These are phyloP conservation scores for Aciculosporium take DNA, from an alignment of 2,329 filamentous ascomycete species.

Conservation along the genomic window DNA sequence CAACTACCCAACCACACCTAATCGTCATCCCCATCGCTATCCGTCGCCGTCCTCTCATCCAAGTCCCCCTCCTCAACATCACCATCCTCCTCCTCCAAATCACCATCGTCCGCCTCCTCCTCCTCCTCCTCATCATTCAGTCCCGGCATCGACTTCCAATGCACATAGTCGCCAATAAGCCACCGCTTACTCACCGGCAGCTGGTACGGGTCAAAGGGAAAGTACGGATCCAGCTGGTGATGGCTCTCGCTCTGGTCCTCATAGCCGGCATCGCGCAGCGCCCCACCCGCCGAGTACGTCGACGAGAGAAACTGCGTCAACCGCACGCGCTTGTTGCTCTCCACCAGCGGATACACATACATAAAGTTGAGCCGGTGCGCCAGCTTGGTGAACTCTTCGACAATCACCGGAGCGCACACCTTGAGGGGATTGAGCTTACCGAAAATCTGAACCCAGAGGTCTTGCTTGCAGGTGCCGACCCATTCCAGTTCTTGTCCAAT, in stretches of 20 bases:
- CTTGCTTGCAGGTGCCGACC: constrained; percentile 59
- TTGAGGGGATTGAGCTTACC: constrained; percentile 89
- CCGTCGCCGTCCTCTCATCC: constrained; percentile 37
- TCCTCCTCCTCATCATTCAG: constrained; percentile 44
- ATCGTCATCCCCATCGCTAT: constrained; percentile 24
- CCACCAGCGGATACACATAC: constrained; percentile 77
- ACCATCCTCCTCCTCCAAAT: constrained; percentile 33
- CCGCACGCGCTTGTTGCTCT: constrained; percentile 81
- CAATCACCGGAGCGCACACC: constrained; percentile 81
- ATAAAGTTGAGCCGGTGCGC: constrained; percentile 75
- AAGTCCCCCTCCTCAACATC: constrained; percentile 28
- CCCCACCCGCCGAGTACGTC: constrained; percentile 40
- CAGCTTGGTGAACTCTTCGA: constrained; percentile 80
- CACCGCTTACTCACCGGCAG: constrained; percentile 75
- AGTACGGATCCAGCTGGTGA: constrained; percentile 84
- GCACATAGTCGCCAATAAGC: constrained; percentile 72
- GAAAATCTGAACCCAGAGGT: constrained; percentile 64
- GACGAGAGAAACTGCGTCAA: constrained; percentile 54
- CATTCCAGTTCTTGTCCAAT: constrained; percentile 63
- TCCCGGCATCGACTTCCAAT: constrained; percentile 63
- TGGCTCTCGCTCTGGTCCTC: constrained; percentile 54
- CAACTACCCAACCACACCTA: background rate
- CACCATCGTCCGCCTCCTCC: constrained; percentile 39
- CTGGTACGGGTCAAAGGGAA: constrained; percentile 94
- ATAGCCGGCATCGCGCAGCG: constrained; percentile 33